phyloP scores from a whole-genome alignment of 1,284 basidiomycete genomes.

The Melampsora americana region DNA sequence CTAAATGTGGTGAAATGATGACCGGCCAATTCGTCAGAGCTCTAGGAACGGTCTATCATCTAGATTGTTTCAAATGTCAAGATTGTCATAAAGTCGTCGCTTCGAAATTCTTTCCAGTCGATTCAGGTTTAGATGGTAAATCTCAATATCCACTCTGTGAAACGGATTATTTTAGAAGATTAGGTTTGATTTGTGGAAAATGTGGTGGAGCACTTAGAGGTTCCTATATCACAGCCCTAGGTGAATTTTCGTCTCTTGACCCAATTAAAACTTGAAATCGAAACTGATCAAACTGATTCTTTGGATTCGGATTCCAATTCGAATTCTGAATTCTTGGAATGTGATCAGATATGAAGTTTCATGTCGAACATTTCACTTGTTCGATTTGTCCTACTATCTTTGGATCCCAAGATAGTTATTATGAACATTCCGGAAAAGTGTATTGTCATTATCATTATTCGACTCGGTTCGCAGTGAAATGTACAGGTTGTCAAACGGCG shows the following conservation, averaged over 20 bases:
- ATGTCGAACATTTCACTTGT: constrained; percentile 99
- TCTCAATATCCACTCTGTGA: constrained; percentile 92
- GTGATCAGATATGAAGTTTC: constrained; percentile 66
- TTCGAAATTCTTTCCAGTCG: constrained; percentile 97
- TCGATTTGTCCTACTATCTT: constrained; percentile 93
- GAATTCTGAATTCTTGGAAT: neutral
- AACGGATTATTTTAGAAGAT: constrained; percentile 90
- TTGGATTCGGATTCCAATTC: no score
- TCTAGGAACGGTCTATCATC: constrained; percentile 86
- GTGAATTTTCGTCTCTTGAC: constrained; percentile 58
- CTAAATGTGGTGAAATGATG: constrained; percentile 57
- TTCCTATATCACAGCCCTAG: constrained; percentile 98
- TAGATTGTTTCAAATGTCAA: constrained; percentile 98
- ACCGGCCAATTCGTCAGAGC: constrained; percentile 95
- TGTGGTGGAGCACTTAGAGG: constrained; percentile 89
- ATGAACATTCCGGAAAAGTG: constrained; percentile 93
- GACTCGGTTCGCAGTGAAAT: constrained; percentile 86
- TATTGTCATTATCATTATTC: constrained; percentile 56
- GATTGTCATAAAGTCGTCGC: constrained; percentile 96
- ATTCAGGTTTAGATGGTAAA: constrained; percentile 63
- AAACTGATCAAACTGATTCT: no score
- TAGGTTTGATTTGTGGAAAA: constrained; percentile 94
- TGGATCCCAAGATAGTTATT: constrained; percentile 97
- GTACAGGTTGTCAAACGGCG: constrained; percentile 94
- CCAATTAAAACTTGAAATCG: no score